phyloP scores from a whole-genome alignment of 768 basidiomycete genomes.

The Leccinum obscurum region DNA sequence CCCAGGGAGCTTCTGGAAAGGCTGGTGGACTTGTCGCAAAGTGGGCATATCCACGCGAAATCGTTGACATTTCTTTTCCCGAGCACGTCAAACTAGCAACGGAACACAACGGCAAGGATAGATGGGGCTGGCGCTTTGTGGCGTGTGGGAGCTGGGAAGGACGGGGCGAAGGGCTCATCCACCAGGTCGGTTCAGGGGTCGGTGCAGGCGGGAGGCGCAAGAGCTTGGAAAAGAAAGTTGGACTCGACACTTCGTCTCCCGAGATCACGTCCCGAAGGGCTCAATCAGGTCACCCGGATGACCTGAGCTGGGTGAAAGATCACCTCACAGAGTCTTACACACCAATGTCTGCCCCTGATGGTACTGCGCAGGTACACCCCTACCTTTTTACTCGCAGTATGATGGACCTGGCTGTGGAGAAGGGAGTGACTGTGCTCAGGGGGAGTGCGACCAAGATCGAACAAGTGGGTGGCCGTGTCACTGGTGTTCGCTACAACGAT shows the following conservation, averaged over 20 bases:
- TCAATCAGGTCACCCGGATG: constrained; percentile 45
- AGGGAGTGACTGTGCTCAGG: constrained; percentile 48
- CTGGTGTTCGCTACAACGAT: constrained; percentile 45
- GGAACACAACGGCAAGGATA: constrained; percentile 61
- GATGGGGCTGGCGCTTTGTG: constrained; percentile 86
- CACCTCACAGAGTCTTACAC: constrained; percentile 62
- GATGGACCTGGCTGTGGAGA: constrained; percentile 59
- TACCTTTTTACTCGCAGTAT: constrained; percentile 72
- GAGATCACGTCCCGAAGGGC: constrained; percentile 17
- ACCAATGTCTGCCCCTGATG: constrained; percentile 49
- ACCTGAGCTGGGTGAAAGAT: constrained; percentile 53
- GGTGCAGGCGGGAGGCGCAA: constrained; percentile 38
- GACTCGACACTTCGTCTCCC: constrained; percentile 31
- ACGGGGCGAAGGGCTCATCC: constrained; percentile 41
- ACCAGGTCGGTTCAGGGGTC: constrained; percentile 21
- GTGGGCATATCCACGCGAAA: constrained; percentile 77
- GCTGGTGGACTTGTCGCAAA: constrained; percentile 83
- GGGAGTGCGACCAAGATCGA: constrained; percentile 50
- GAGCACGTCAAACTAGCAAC: constrained; percentile 75
- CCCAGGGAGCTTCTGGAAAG: constrained; percentile 82
- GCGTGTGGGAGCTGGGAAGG: constrained; percentile 75
- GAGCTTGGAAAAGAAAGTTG: constrained; percentile 57
- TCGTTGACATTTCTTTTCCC: constrained; percentile 61
- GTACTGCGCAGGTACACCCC: constrained; percentile 78
- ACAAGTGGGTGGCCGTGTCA: constrained; percentile 43